Base-by-base conservation (phyloP, 768 basidiomycete genomes). In the Lactifluus echinatus region DNA sequence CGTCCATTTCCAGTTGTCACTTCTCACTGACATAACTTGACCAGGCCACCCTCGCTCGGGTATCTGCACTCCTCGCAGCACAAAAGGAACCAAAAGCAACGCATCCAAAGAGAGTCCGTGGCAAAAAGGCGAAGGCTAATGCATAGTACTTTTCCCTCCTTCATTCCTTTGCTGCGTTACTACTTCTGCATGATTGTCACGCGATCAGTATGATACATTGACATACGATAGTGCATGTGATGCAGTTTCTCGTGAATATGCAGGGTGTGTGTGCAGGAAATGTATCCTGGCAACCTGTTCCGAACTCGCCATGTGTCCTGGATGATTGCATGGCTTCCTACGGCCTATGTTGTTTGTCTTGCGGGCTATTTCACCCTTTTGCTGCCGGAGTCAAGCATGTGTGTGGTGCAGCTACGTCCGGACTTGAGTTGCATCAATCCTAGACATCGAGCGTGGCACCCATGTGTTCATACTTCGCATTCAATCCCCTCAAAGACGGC, bases 1-100 rank as follows among this genome's bases (percentile, higher is more conserved):
- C 7, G 23, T 8, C 47, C 15, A 40, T 23, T n/a, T 43, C n/a
- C 5, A 19, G 28, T 34, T 23, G 8, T 52, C n/a, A 40, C 21
- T 46, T n/a, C 28, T 47, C 24, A 31, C 26, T 37, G 33, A 58
- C 34, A 33, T 47, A 8, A 55, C 36, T 26, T 40, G 49, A 64
- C 40, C 65, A 91, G 89, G 85, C 85, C 59, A 76, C 83, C 60
- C 78, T 92, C 45, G 87, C 84, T 47, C 87, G 89, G 60, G 79
- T 83, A 26, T 88, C 87, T 59, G 85, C 87, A 42, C 76, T 91
- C 60, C 62, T 84, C 54, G 79, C 77, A 26, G 72, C 87, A 51
- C 85, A 88, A 73, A 82, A 78, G 67, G 83, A 85, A 70, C 85
- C 80, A 70, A 89, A 86, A 71, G 67, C 80, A 11, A 65, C 71